A percentile compares a stretch with the other conserved stretches of the same genome.
phyloP scores from a whole-genome alignment of 257 asterid species.

The Capsicum rhomboideum region DNA sequence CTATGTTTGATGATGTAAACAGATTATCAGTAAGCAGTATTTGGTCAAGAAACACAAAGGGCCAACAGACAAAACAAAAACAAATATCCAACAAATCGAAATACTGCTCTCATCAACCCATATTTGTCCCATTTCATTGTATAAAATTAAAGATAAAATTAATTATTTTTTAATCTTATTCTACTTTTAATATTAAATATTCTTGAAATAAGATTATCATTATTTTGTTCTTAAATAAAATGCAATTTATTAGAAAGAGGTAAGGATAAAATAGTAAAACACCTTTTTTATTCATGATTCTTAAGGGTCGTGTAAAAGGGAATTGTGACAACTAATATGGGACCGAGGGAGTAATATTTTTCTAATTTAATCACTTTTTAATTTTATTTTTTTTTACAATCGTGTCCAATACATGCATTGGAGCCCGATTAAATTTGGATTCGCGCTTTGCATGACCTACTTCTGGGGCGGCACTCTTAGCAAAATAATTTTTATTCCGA shows the following conservation, averaged over 20 bases:
- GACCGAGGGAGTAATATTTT: not conserved
- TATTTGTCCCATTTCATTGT: not conserved
- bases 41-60: constrained; percentile 1
- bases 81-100: not conserved
- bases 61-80: not conserved
- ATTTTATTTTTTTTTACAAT: too few species aligned
- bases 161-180: too few species aligned
- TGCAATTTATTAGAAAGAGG: not conserved
- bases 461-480: too few species aligned
- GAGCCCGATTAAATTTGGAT: too few species aligned
- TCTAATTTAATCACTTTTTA: not conserved
- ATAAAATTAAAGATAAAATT: not conserved
- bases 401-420: too few species aligned
- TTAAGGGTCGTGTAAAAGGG: not conserved
- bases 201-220: too few species aligned
- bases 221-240: not conserved
- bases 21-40: not conserved
- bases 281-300: not conserved
- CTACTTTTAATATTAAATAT: too few species aligned
- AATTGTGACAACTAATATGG: not conserved
- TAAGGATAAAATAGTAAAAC: not conserved
- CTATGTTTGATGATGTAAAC: not conserved
- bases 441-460: too few species aligned
- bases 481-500: too few species aligned
- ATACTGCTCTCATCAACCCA: not conserved